Evolutionary conservation across 2,329 filamentous ascomycete genomes (phyloP).

Genomic region (Fusarium devonianum): DNA sequence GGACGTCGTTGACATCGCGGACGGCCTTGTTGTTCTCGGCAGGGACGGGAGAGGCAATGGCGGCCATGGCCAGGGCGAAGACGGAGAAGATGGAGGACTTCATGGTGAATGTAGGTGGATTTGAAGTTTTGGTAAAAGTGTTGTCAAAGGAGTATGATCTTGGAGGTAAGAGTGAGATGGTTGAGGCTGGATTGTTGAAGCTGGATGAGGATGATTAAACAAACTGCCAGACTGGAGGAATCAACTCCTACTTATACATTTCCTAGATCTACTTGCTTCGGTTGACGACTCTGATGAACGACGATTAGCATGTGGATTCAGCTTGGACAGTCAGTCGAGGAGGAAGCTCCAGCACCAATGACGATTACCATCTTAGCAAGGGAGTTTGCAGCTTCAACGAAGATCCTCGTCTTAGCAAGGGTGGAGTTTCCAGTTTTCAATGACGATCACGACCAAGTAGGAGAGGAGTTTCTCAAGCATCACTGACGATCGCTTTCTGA

Average conservation of each 20-base stretch:
- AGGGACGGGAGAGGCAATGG: slow-evolving; percentile 32
- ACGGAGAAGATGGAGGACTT: slow-evolving; percentile 39
- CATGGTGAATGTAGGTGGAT: slow-evolving; percentile 28
- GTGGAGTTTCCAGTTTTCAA: too few species aligned
- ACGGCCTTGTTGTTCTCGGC: neutral
- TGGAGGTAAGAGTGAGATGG: neutral
- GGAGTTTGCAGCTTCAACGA: too few species aligned
- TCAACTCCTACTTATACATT: slow-evolving; percentile 11
- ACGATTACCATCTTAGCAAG: too few species aligned
- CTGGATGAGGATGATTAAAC: slow-evolving; percentile 17
- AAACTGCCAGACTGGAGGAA: neutral
- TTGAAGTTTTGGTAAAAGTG: neutral
- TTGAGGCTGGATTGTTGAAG: neutral
- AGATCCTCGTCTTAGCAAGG: too few species aligned
- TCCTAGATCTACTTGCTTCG: neutral
- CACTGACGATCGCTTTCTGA: too few species aligned
- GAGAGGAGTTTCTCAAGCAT: too few species aligned
- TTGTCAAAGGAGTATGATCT: neutral
- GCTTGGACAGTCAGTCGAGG: too few species aligned
- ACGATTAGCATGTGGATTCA: too few species aligned
- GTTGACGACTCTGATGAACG: too few species aligned
- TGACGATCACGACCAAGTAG: too few species aligned
- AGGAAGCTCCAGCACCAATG: too few species aligned
- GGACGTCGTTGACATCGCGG: slow-evolving; percentile 11
- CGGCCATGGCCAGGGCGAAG: slow-evolving; percentile 34